Evolutionary conservation across 192 early-diverging fungal species (phyloP).

Genomic region (Jimgerdemannia lactiflua): DNA sequence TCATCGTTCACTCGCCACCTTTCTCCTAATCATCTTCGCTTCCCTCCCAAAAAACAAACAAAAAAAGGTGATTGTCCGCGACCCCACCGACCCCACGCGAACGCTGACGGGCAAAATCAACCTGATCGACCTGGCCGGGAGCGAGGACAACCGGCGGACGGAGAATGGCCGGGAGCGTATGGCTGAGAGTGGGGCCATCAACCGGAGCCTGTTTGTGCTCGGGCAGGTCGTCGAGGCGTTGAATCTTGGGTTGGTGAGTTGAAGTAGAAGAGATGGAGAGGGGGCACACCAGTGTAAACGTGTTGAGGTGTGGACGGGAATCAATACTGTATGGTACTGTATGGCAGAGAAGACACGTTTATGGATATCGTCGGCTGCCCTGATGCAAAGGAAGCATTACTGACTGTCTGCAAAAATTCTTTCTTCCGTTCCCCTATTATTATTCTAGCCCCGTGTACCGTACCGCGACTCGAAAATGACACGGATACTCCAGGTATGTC

Average conservation of each 20-base stretch:
- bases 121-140: slow-evolving; percentile 66
- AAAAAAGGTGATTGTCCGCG: background rate
- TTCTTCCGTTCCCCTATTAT: background rate
- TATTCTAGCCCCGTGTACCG: slow-evolving; percentile 68
- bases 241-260: slow-evolving; percentile 42
- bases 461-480: slow-evolving; percentile 98
- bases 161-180: slow-evolving; percentile 57
- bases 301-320: background rate
- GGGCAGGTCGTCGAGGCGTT: slow-evolving; percentile 67
- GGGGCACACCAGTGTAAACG: background rate
- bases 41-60: background rate
- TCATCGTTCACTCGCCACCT: too few species aligned
- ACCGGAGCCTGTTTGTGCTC: slow-evolving; percentile 61
- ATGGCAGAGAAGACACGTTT: background rate
- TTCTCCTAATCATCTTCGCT: too few species aligned
- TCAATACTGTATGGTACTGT: background rate
- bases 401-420: too few species aligned
- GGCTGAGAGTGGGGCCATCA: slow-evolving; percentile 65
- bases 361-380: background rate
- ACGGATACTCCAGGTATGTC: slow-evolving; percentile 70
- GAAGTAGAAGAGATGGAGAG: too few species aligned
- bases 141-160: slow-evolving; percentile 63
- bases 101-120: slow-evolving; percentile 41
- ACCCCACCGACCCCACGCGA: background rate
- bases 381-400: background rate